phyloP scores from a whole-genome alignment of 371 early-diverging fungal genomes.

The Apophysomyces variabilis region DNA sequence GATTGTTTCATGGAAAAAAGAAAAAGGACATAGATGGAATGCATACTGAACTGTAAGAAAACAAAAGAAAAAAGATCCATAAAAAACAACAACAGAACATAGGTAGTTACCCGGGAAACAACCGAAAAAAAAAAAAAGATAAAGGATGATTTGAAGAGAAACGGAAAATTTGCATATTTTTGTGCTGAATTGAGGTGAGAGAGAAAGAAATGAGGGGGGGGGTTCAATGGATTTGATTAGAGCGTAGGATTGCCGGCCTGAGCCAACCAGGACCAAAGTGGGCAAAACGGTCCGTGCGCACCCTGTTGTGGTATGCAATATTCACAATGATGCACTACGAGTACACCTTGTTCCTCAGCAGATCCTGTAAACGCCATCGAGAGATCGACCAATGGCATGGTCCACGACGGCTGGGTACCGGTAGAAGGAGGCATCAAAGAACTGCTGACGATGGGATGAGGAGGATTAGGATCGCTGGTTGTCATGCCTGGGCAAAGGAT shows the following conservation, averaged over 20 bases:
- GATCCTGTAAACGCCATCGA: neutral
- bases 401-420: neutral
- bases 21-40: too few relatives aligned
- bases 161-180: too few relatives aligned
- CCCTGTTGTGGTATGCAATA: slow-evolving; percentile 32
- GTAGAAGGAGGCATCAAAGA: slow-evolving; percentile 9
- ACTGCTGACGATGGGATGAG: slow-evolving; percentile 10
- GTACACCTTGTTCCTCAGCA: neutral
- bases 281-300: slow-evolving; percentile 25
- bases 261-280: slow-evolving; percentile 11
- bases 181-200: neutral
- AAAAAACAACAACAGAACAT: too few relatives aligned
- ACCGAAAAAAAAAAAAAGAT: too few relatives aligned
- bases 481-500: too few relatives aligned
- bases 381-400: neutral
- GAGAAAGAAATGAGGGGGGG: neutral
- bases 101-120: too few relatives aligned
- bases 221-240: neutral
- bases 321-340: slow-evolving; percentile 22
- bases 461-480: neutral
- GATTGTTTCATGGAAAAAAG: too few relatives aligned
- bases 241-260: neutral
- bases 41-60: too few relatives aligned
- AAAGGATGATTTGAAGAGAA: too few relatives aligned
- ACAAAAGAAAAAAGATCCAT: too few relatives aligned